A percentile compares a stretch with the other conserved stretches of the same genome.
Evolutionary conservation across 176 grass and related monocot species (phyloP).

Genomic region (Aechmea fasciata): DNA sequence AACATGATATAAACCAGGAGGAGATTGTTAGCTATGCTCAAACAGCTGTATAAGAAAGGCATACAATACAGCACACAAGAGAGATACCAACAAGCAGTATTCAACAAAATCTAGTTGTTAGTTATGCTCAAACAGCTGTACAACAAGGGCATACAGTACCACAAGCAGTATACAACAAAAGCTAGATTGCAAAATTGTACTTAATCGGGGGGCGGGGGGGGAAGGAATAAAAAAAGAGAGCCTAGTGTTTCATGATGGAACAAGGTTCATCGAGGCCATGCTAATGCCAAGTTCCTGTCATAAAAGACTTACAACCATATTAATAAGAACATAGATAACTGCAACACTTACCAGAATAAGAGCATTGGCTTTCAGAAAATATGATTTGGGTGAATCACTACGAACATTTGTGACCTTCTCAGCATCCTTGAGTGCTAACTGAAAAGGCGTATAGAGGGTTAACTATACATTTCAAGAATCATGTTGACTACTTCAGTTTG

Average conservation of each 20-base stretch:
- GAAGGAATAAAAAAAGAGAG: neutral
- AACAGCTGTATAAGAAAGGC: neutral
- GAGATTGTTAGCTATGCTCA: too few species aligned
- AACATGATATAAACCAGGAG: too few species aligned
- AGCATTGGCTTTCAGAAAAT: constrained; percentile 83
- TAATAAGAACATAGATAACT: constrained; percentile 5
- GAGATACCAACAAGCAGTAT: neutral
- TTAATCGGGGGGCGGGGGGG: neutral
- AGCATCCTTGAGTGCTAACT: constrained; percentile 93
- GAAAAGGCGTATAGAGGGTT: constrained; percentile 19
- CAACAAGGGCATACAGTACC: neutral
- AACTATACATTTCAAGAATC: neutral
- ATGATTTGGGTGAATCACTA: constrained; percentile 53
- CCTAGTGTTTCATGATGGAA: neutral
- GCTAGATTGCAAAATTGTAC: neutral
- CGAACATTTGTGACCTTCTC: constrained; percentile 53
- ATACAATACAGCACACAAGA: neutral
- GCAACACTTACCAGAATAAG: constrained; percentile 63
- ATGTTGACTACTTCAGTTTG: neutral
- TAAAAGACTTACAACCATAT: neutral
- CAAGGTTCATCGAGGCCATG: neutral
- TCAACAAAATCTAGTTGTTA: neutral
- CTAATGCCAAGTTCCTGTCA: neutral
- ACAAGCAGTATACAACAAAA: neutral
- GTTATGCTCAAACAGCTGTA: too few species aligned